These are phyloP conservation scores for Cynara cardunculus DNA, from an alignment of 129 eudicot species.

Conservation along the genomic window DNA sequence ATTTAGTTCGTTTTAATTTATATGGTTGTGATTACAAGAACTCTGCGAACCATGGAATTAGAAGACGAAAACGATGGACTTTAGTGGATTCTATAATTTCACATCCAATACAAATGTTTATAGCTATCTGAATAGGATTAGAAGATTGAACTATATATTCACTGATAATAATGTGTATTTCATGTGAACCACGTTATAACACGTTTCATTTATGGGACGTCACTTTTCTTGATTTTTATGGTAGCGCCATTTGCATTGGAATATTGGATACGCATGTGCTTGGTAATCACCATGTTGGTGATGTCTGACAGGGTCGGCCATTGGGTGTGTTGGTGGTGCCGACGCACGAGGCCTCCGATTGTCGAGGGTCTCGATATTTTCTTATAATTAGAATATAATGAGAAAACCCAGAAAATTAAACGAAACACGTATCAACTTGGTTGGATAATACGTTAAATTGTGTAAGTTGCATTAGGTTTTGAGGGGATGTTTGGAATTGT, in stretches of 20 bases:
- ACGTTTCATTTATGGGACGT: not conserved
- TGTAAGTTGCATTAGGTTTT: too few relatives aligned
- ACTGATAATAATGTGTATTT: not conserved
- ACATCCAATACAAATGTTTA: not conserved
- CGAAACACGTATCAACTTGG: too few relatives aligned
- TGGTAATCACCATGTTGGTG: not conserved
- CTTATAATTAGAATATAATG: too few relatives aligned
- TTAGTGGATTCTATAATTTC: not conserved
- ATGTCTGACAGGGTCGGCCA: too few relatives aligned
- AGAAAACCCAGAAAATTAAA: too few relatives aligned
- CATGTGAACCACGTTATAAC: not conserved
- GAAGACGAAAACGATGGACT: not conserved
- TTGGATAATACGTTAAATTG: too few relatives aligned
- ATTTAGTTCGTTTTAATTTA: not conserved
- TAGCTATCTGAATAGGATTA: not conserved
- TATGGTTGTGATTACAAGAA: not conserved
- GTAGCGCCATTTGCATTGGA: not conserved
- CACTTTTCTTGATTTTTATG: not conserved
- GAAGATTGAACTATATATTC: not conserved
- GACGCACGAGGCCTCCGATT: too few relatives aligned
- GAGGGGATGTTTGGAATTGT: too few relatives aligned
- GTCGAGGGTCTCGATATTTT: too few relatives aligned
- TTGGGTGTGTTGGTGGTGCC: too few relatives aligned
- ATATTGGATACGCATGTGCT: not conserved
- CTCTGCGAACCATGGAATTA: not conserved